Evolutionary conservation across 192 early-diverging fungal genomes (phyloP), one percentile per base, ranked within the genome.

Genomic region (Coemansia sp.): DNA sequence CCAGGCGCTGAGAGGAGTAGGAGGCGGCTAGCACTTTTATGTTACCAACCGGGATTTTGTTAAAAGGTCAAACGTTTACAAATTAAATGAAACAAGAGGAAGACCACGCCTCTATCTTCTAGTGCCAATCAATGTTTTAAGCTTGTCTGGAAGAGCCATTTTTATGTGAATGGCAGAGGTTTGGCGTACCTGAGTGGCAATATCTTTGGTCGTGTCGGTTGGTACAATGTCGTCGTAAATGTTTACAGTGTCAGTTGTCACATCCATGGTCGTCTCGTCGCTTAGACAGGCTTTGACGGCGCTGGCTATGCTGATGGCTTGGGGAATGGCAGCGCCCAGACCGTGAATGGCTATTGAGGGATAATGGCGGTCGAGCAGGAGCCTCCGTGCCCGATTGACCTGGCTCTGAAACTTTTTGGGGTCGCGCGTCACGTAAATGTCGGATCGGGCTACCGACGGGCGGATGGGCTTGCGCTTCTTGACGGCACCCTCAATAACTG

Each of bases 221-320:
- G 86, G 84, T 34, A 86, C 70, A n/a, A 90, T 56, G 61, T 93
- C 91, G 58, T 93, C 91, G n/a, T 84, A 77, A 5, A 93, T 46
- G 17, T 73, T 70, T 2, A 89, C 83, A 2, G 87, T 88, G 14
- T 78, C 80, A 13, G 88, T 90, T 2, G 79, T 81, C 18, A 83
- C 77, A 15, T 86, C 81, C 50, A 82, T 79, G 33, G 71, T 61
- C 19, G 84, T 73, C 64, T 86, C 81, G 42, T 78, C 66, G n/a
- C 74, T 69, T 27, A 83, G 67, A 9, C 80, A 66, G n/a, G 65
- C 68, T 45, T 85, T 82, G 36, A 87, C 55, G 3, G 77, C 70
- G 54, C 86, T 65, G 11, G 90, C 85, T 17, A 91, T 76, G 30
- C 75, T 63, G 33, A 90, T 81, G 0, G 89, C 85, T 18, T 79